phyloP scores from a whole-genome alignment of 2,329 filamentous ascomycete species.

The Akanthomyces uredinophilus region DNA sequence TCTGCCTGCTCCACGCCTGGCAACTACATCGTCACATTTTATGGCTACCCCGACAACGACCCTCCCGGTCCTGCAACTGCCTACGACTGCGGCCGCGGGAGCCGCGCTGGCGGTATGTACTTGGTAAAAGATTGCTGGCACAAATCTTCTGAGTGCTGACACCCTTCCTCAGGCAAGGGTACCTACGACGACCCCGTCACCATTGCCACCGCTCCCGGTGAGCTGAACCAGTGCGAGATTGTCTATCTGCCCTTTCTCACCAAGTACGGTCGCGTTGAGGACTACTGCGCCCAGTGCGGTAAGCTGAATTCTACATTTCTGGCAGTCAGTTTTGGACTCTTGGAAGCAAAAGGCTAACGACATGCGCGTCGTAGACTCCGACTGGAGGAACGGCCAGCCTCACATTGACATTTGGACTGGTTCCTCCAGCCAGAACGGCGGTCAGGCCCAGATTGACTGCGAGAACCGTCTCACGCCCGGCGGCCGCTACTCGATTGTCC shows the following conservation, averaged over 20 bases:
- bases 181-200: conserved; percentile 21
- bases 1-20: conserved; percentile 20
- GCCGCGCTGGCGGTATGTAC: conserved; percentile 16
- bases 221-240: conserved; percentile 20
- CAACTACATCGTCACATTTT: conserved; percentile 20
- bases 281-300: conserved; percentile 19
- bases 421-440: conserved; percentile 17
- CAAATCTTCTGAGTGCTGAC: background rate
- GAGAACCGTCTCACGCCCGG: conserved; percentile 19
- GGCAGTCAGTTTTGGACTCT: background rate
- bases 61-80: conserved; percentile 19
- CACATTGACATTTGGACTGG: conserved; percentile 22
- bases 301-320: background rate
- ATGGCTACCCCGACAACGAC: conserved; percentile 20
- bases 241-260: conserved; percentile 21
- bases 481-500: conserved; percentile 20
- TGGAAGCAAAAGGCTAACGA: background rate
- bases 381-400: conserved; percentile 17
- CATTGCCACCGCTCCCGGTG: conserved; percentile 20
- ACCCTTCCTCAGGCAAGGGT: conserved; percentile 14
- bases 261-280: conserved; percentile 20
- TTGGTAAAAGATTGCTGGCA: background rate
- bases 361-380: background rate
- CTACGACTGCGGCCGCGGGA: conserved; percentile 19
- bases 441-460: conserved; percentile 21